A percentile compares a stretch with the other conserved stretches of the same genome.
These are phyloP conservation scores for Helotiales sp. DNA, from an alignment of 2,329 filamentous ascomycete species.

Conservation along the genomic window DNA sequence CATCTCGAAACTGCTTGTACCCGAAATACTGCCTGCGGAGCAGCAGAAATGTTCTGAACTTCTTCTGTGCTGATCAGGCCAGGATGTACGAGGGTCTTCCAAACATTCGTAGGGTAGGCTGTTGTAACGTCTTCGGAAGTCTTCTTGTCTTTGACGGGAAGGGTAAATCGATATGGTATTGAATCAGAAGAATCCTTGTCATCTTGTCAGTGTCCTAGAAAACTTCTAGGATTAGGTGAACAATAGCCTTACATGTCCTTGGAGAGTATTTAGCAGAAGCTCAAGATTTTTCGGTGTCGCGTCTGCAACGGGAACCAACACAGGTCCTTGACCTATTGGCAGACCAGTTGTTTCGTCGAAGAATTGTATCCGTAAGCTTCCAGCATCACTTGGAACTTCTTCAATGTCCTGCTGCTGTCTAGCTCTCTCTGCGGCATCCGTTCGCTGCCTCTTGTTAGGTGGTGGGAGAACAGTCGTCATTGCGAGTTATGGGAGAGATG, in stretches of 20 bases:
- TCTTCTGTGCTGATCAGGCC: slow-evolving; percentile 37
- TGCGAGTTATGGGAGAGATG: background rate
- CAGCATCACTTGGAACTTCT: slow-evolving; percentile 65
- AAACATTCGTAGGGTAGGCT: slow-evolving; percentile 38
- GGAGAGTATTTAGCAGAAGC: slow-evolving; percentile 78
- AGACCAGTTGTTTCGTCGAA: slow-evolving; percentile 78
- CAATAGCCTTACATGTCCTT: slow-evolving; percentile 62
- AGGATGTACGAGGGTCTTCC: slow-evolving; percentile 47
- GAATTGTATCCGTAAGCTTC: slow-evolving; percentile 84
- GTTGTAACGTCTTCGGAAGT: slow-evolving; percentile 41
- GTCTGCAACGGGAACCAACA: slow-evolving; percentile 78
- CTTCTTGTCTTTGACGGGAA: slow-evolving; percentile 43
- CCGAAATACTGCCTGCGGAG: slow-evolving; percentile 89
- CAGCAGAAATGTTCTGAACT: slow-evolving; percentile 52
- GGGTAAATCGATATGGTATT: slow-evolving; percentile 67
- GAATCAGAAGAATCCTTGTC: slow-evolving; percentile 56
- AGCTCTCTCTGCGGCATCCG: slow-evolving; percentile 70
- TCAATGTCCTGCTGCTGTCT: slow-evolving; percentile 74
- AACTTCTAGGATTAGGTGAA: background rate
- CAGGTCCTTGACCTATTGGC: slow-evolving; percentile 59
- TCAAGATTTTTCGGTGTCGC: slow-evolving; percentile 88
- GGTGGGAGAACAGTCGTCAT: slow-evolving; percentile 86
- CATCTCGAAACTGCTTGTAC: slow-evolving; percentile 91
- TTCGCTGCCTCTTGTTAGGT: slow-evolving; percentile 83
- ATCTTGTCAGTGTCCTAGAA: slow-evolving; percentile 25